Evolutionary conservation across 2,329 filamentous ascomycete species (phyloP), one percentile per base, ranked within the genome.

Genomic region (Immersiporthe knoxdaviesiana): DNA sequence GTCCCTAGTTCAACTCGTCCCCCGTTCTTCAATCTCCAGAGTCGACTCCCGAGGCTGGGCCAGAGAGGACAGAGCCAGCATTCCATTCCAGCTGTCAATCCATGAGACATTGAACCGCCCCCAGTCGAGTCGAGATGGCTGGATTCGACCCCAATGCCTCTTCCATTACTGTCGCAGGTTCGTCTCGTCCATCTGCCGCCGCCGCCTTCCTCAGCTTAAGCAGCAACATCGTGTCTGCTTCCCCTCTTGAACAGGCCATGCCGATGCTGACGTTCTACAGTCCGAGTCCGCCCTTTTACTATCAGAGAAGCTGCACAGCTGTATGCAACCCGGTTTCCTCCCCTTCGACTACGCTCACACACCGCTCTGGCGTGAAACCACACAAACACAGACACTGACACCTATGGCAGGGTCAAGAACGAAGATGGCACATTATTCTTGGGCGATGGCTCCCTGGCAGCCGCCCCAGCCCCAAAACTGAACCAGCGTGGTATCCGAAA

Each of bases 281-380:
- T 92, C 72, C 88, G 90, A 77, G 90, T 92, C 74, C 87, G 90
- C 74, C 90, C 90, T 7, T 92, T 92, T 75, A 92, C 89, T 14
- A 97, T 98, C 74, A 87, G 94, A 82, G 96, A 99, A 85, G 96
- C 96, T 74, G 96, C 96, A 54, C 95, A 98, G 82, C 83, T 99
- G 84, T 91, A 83, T 68, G 85, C 65, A 11, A 30, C 54, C 41
- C n/a, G n/a, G n/a, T n/a, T 62, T 24, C 11, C 32, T 41, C n/a
- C 11, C 61, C 39, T 16, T 37, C 54, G 27, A 56, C n/a, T 35
- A 12, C 21, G 39, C 14, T 32, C 24, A 58, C 24, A 58, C 44
- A 56, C 35, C 61, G 10, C 24, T 21, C n/a, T 27, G 16, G n/a
- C 58, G 30, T 8, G 59, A 44, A 56, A 27, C 44, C 54, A 11